Evolutionary conservation across 2,329 filamentous ascomycete genomes (phyloP), one percentile per base, ranked within the genome.

Genomic region (Cladorrhinum sp.): DNA sequence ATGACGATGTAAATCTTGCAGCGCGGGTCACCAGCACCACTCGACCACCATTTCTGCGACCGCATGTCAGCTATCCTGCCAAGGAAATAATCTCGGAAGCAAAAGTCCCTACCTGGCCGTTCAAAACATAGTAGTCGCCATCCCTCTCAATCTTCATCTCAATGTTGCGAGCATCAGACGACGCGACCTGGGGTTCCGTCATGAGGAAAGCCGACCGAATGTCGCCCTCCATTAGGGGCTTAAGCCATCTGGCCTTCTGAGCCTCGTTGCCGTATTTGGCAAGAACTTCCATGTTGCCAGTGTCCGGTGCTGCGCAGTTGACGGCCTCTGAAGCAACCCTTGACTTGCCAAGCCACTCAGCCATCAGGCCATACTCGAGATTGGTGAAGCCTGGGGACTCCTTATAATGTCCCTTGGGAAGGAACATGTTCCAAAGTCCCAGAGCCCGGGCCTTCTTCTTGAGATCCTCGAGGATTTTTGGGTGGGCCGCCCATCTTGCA

Each of bases 361-460:
- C 95, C 93, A 98, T 99, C 70, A 99, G 80, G 12, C 93, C 95
- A 73, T 99, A 99, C 78, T 99, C 95, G 64, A 99, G 81, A 77
- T 98, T 99, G 62, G 87, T 91, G 79, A 92, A 97, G 33, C 95
- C 95, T 23, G 94, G 92, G 1, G 92, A 96, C 79, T 97, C 91
- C 75, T 89, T 91, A 83, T 97, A 98, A 78, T 97, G 93, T 70
- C 88, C 92, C 80, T 90, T 94, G 66, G 95, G 91, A 68, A 99
- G 78, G 82, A 99, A 99, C 88, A 99, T 90, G 78, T 99, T 99
- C 95, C 95, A 99, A 51, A 99, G 82, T 1, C 94, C 95, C 24
- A 96, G 83, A 68, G 89, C 83, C 72, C 82, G 85, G 50, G 94
- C 95, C 75, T 92, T 90, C 66, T 78, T 80, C 83, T 98, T 98